Conservation (phyloP, 441 rosid genomes). For the Breynia disticha region DNA sequence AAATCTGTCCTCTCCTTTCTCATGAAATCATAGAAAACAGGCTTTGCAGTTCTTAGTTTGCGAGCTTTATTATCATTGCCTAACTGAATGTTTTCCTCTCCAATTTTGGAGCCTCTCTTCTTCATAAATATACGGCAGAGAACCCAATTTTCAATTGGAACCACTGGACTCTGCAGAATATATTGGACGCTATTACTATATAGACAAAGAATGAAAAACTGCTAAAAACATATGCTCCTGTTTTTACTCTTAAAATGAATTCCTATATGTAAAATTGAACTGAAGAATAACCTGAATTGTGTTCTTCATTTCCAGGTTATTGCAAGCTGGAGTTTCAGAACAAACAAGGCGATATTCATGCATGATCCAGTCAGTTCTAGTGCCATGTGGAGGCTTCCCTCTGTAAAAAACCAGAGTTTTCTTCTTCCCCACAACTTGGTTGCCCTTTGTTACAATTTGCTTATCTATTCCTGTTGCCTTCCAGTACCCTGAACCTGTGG, state of each 20-base stretch:
- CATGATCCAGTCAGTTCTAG: slow-evolving; percentile 96
- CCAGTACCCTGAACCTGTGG: slow-evolving; percentile 92
- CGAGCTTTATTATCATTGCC: slow-evolving; percentile 25
- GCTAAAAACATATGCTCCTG: not conserved
- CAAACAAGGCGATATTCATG: slow-evolving; percentile 76
- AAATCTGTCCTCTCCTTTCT: slow-evolving; percentile 46
- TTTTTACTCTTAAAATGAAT: not conserved
- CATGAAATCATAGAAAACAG: slow-evolving; percentile 76
- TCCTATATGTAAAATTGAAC: not conserved
- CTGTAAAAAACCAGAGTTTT: slow-evolving; percentile 92
- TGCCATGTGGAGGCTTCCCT: slow-evolving; percentile 84
- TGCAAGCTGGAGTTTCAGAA: slow-evolving; percentile 17
- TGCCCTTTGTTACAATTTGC: slow-evolving; percentile 51
- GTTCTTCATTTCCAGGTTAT: slow-evolving; percentile 25
- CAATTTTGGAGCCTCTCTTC: slow-evolving; percentile 52
- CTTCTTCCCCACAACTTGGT: slow-evolving; percentile 74
- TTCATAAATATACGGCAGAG: slow-evolving; percentile 86
- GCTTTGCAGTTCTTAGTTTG: slow-evolving; percentile 29
- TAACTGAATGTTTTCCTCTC: slow-evolving; percentile 25
- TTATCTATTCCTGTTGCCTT: slow-evolving; percentile 93
- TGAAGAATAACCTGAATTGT: slow-evolving; percentile 20
- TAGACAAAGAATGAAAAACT: slow-evolving; percentile 3
- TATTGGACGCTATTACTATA: not conserved
- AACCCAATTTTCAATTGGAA: slow-evolving; percentile 69
- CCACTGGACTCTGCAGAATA: slow-evolving; percentile 31